Base-by-base conservation (phyloP, 2,329 filamentous ascomycete species). In the Dothistroma septosporum region DNA sequence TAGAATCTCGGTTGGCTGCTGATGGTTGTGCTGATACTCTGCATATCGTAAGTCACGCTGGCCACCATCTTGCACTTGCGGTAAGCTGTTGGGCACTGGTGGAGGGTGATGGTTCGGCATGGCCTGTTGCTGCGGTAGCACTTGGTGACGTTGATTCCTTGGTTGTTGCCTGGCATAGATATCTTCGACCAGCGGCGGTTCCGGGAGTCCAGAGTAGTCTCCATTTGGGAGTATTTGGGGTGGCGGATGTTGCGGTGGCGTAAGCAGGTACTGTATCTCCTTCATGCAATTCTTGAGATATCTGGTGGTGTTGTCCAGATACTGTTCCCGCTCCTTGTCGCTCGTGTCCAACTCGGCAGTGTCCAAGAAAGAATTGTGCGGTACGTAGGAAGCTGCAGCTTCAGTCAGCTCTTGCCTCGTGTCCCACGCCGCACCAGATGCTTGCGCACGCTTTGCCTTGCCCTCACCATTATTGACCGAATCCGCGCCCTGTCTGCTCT, bases 241-340 rank as follows among this genome's bases (percentile, higher is more conserved):
- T 11, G 83, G 82, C 21, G 82, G 82, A 66, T 87, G 84, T 37
- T 82, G 79, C 22, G 85, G 82, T n/a, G 86, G 86, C 53, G 86
- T 84, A 35, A 89, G 79, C 62, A 88, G 83, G 68, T 88, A 89
- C 3, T 85, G 84, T 55, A 89, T 84, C 72, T 89, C 86, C 66
- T 87, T 84, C 54, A 87, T 82, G 70, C 85, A 88, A 74, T 86
- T 87, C 59, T 82, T 83, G 33, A 88, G 78, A 68, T 86, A 88
- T 37, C 82, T 76, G 59, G 83, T 82, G 53, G 85, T 87, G 71
- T 86, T 86, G 63, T 87, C 85, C 56, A 85, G 79, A 65, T 85
- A 80, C 52, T 78, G 77, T 59, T 87, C 85, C 61, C 83, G 80
- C 57, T 83, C 81, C 60, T 80, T 76, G 53, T 85, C 83, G 62